Conservation (phyloP, 2,329 filamentous ascomycete genomes). For the Neocatenulostroma microsporum region DNA sequence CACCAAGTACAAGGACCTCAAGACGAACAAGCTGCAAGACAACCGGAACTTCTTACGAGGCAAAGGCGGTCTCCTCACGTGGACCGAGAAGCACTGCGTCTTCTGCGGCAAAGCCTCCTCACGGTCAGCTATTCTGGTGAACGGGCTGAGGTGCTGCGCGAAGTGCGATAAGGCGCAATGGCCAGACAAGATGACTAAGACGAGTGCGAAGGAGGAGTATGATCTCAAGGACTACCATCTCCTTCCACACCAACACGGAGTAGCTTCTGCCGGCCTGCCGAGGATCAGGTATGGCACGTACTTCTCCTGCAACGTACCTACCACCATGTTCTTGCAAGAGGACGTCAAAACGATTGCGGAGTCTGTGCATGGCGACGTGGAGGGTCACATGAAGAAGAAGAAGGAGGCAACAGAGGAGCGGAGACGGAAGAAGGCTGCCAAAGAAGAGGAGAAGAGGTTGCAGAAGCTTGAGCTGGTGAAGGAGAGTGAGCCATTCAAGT, state of each 20-base stretch:
- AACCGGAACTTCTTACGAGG: constrained; percentile 3
- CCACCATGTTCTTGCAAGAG: constrained; percentile 22
- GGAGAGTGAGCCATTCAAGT: not conserved
- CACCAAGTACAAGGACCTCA: constrained; percentile 15
- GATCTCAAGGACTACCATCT: constrained; percentile 20
- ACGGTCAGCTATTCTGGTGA: constrained; percentile 23
- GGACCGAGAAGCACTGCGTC: constrained; percentile 20
- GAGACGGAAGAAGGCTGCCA: constrained; percentile 10
- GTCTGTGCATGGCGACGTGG: constrained; percentile 16
- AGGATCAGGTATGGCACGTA: constrained; percentile 21
- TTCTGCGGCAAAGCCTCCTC: constrained; percentile 25
- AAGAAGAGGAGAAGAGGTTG: constrained; percentile 2
- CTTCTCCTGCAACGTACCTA: constrained; percentile 11
- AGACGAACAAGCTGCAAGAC: constrained; percentile 2
- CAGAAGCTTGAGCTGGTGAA: constrained; percentile 1
- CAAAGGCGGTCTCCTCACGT: constrained; percentile 17
- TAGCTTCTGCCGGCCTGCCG: constrained; percentile 5
- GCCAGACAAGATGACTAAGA: constrained; percentile 27
- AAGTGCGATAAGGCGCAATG: constrained; percentile 24
- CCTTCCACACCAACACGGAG: constrained; percentile 10
- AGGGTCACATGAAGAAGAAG: constrained; percentile 12
- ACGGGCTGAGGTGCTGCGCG: constrained; percentile 23
- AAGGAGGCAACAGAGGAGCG: constrained; percentile 8
- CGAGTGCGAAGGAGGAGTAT: constrained; percentile 18
- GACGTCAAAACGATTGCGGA: constrained; percentile 20